Evolutionary conservation across 768 basidiomycete species (phyloP).

Genomic region (Pulveroboletus sp.): DNA sequence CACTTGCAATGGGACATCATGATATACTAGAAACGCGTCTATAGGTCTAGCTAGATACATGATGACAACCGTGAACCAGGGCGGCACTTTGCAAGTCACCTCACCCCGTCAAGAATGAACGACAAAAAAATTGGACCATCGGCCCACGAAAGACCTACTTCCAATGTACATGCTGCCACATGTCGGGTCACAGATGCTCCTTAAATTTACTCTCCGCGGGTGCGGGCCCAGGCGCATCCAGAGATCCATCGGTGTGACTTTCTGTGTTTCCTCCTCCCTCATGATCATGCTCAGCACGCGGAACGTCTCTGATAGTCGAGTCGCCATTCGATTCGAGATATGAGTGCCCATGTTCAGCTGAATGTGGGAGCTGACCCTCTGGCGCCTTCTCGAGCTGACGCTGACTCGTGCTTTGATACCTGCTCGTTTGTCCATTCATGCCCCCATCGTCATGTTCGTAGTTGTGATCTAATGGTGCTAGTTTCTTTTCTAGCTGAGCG

Average conservation of each 20-base stretch:
- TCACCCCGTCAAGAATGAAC: not conserved
- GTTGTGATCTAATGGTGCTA: conserved; percentile 12
- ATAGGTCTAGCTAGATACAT: not conserved
- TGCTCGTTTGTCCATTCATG: conserved; percentile 4
- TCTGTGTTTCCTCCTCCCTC: conserved; percentile 5
- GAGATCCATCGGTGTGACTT: conserved; percentile 1
- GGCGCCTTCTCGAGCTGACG: conserved; percentile 74
- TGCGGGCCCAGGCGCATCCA: conserved; percentile 26
- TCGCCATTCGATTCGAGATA: conserved; percentile 6
- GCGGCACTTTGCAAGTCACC: not conserved
- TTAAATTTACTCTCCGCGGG: conserved; percentile 31
- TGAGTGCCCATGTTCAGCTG: not conserved
- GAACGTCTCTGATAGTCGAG: conserved; percentile 8
- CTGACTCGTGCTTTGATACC: conserved; percentile 44
- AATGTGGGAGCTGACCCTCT: conserved; percentile 45
- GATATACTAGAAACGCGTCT: not conserved
- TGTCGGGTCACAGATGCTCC: conserved; percentile 20
- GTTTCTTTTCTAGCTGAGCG: conserved; percentile 45
- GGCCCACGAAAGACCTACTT: not conserved
- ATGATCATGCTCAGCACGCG: conserved; percentile 8
- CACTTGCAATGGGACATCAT: not conserved
- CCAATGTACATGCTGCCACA: not conserved
- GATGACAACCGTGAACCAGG: not conserved
- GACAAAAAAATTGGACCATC: not conserved
- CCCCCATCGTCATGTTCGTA: not conserved